Conservation (phyloP, 768 basidiomycete species). For the Termitomyces sp. region DNA sequence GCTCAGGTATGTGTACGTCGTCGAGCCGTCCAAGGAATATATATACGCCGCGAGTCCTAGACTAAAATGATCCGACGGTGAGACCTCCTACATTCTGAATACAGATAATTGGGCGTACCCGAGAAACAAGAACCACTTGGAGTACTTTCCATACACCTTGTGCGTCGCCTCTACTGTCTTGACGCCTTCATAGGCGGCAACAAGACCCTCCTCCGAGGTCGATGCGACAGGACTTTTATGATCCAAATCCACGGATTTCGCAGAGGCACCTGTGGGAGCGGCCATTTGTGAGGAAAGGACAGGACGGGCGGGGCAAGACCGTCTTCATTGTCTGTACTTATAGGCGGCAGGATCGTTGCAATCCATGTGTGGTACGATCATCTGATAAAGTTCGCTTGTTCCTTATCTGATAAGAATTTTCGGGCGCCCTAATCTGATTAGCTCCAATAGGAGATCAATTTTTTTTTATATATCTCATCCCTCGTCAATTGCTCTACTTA, state of each 20-base stretch:
- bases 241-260: not conserved
- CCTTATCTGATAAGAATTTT: conserved; percentile 18
- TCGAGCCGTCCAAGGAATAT: conserved; percentile 68
- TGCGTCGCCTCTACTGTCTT: conserved; percentile 45
- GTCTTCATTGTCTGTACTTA: conserved; percentile 1
- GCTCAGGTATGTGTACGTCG: conserved; percentile 60
- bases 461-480: not conserved
- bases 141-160: conserved; percentile 46
- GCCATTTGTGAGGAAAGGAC: conserved; percentile 8
- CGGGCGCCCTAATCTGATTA: conserved; percentile 6
- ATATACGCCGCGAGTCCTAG: conserved; percentile 69
- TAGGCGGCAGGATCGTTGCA: conserved; percentile 3
- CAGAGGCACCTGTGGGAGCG: not conserved
- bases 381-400: conserved; percentile 16
- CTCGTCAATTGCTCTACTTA: no score
- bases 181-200: conserved; percentile 33
- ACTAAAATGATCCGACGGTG: conserved; percentile 35
- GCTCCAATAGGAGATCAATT: conserved; percentile 1
- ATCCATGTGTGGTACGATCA: conserved; percentile 8
- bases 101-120: conserved; percentile 31
- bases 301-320: not conserved
- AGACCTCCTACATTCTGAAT: not conserved
- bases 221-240: not conserved
- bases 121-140: conserved; percentile 55
- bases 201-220: conserved; percentile 13